Base-by-base conservation (phyloP, 768 basidiomycete genomes). In the Candolleomyces eurysporus region DNA sequence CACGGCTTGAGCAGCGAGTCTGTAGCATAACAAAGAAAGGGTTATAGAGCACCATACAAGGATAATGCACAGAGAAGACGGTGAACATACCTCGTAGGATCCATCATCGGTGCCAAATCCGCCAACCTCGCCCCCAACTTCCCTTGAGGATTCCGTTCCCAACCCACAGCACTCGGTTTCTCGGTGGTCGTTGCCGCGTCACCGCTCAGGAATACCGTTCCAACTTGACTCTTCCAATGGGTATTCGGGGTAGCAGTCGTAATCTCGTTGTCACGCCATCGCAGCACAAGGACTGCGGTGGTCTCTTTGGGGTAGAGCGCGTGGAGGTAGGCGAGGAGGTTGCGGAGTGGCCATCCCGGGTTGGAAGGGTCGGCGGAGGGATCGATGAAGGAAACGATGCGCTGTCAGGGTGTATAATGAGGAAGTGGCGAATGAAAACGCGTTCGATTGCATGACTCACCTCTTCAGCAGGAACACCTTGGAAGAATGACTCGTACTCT, bases 101-200 rank as follows among this genome's bases (percentile, higher is more conserved):
- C 96, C 95, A 98, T 97, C 88, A 95, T 92, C 0, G 95, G 91
- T 9, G 91, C 95, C 17, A 99, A 73, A 75, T 98, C 95, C 0
- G 96, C 95, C 58, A 94, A 68, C 16, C 93, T 83, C 21, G 96
- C 92, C 1, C 86, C 91, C 3, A 98, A 80, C 68, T 96, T 96
- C 19, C 94, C 95, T 69, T 85, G 84, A 19, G 79, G 82, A 72
- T 94, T 96, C 79, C 92, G 93, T 77, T 98, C 96, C 97, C 97
- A 99, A 6, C 96, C 97, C 0, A 96, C 90, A 0, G 93, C 90
- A 9, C 77, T 76, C 0, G 91, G 90, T 9, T 80, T 75, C 4
- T 54, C 48, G 11, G 66, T 40, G 19, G 66, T 48, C 17, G 54
- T 60, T 19, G 67, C 68, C 51, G 67, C 54, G 2, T 56, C 75